Evolutionary conservation across 192 early-diverging fungal species (phyloP), one percentile per base, ranked within the genome.

Genomic region (Mortierella claussenii): DNA sequence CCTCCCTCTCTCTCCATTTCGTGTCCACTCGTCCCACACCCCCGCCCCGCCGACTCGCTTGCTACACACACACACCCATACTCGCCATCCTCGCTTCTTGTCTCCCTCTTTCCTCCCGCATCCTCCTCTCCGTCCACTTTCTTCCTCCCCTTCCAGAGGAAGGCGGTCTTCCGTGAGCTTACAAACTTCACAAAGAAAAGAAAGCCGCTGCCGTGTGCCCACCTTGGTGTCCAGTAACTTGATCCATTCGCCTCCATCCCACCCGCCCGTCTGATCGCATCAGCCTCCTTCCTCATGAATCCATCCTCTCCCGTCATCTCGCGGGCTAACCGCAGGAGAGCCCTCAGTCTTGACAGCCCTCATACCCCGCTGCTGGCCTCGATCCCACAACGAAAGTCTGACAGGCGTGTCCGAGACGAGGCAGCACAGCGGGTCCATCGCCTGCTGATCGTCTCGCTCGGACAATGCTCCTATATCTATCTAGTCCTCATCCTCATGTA

Each of bases 311-410:
- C 63, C 40, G 55, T 76, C 53, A 67, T 58, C 20, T 76, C 73
- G 8, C 64, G 73, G 7, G 73, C 73, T 24, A 76, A 76, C 59
- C 73, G 73, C 30, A 59, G 65, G 20, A 56, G 73, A 13, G 65
- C 73, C 15, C 65, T 43, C n/a, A 76, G 73, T 31, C 59, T 76
- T 15, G 73, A 76, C 20, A 67, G 37, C 37, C 45, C 63, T 15
- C 43, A 63, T 12, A 61, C 57, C 4, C 73, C 73, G 4, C 53
- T 76, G 10, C 56, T 76, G 6, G 48, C 34, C 31, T 62, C 63
- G 5, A 76, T 76, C 21, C 58, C 64, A 24, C 64, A 65, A 21
- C 30, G 73, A 17, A 59, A 53, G 36, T 54, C 43, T 4, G 64
- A 67, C 45, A 52, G 59, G 20, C 56, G 65, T 2, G 64, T 45